Percentiles rank a stretch among this genome's conserved stretches.
Conservation (phyloP, 768 basidiomycete genomes). For the Boletus subcaerulescens region DNA sequence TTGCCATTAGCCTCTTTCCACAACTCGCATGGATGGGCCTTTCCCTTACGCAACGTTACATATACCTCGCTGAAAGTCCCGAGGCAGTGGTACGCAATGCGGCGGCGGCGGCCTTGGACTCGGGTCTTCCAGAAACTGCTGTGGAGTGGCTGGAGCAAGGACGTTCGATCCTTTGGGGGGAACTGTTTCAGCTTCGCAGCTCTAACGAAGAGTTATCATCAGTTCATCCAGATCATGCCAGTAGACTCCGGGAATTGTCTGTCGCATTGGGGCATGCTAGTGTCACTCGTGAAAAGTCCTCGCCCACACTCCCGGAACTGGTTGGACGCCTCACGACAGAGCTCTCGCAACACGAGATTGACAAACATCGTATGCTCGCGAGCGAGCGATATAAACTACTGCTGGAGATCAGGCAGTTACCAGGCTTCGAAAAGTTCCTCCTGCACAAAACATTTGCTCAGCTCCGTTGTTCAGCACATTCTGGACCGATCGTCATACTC, state of each 20-base stretch:
- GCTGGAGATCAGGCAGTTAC: not conserved
- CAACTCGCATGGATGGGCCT: conserved; percentile 6
- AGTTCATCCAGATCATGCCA: conserved; percentile 4
- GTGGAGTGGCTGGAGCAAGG: conserved; percentile 19
- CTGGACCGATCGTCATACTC: no score
- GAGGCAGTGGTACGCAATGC: conserved; percentile 19
- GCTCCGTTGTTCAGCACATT: no score
- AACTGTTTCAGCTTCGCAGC: conserved; percentile 14
- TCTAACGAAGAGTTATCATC: conserved; percentile 4
- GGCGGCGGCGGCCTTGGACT: conserved; percentile 20
- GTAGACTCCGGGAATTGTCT: not conserved
- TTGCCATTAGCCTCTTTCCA: conserved; percentile 22
- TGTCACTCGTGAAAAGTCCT: not conserved
- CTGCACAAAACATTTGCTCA: not conserved
- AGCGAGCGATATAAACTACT: not conserved
- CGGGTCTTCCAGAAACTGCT: not conserved
- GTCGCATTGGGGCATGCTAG: not conserved
- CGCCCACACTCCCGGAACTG: not conserved
- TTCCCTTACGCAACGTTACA: not conserved
- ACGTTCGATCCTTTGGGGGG: conserved; percentile 13
- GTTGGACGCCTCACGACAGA: not conserved
- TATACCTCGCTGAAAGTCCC: not conserved
- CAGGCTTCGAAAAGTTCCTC: conserved; percentile 3
- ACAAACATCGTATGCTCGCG: conserved; percentile 1
- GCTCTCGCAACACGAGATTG: not conserved